Evolutionary conservation across 495 filamentous ascomycete species (phyloP).

Genomic region (Neurospora cerealis): DNA sequence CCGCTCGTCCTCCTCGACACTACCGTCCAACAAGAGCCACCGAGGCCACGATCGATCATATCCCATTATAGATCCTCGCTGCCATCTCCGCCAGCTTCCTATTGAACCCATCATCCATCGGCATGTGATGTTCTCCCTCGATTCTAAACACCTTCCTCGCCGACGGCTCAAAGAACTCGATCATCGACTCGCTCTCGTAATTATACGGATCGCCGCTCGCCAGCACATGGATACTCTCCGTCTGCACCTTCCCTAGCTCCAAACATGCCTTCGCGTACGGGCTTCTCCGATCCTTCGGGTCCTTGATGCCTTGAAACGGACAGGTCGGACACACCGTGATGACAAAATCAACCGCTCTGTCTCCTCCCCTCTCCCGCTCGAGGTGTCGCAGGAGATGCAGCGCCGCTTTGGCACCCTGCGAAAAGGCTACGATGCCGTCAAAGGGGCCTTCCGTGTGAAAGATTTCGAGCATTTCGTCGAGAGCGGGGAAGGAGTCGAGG

Average conservation of each 20-base stretch:
- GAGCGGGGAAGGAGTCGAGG: neutral
- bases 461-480: slow-evolving; percentile 1
- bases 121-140: slow-evolving; percentile 20
- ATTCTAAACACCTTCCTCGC: slow-evolving; percentile 10
- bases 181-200: slow-evolving; percentile 14
- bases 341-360: slow-evolving; percentile 7
- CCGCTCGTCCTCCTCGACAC: neutral
- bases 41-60: neutral
- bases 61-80: neutral
- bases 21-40: neutral
- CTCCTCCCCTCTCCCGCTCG: slow-evolving; percentile 5
- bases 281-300: neutral
- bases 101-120: slow-evolving; percentile 10
- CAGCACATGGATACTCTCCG: slow-evolving; percentile 16
- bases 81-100: neutral
- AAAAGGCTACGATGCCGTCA: slow-evolving; percentile 22
- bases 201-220: slow-evolving; percentile 17
- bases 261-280: neutral
- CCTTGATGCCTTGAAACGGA: slow-evolving; percentile 8
- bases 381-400: slow-evolving; percentile 12
- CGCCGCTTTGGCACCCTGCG: slow-evolving; percentile 20
- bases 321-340: slow-evolving; percentile 15
- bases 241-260: slow-evolving; percentile 4
- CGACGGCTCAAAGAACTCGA: slow-evolving; percentile 13
- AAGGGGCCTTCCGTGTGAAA: slow-evolving; percentile 10